Base-by-base conservation (phyloP, 1,284 basidiomycete species). In the Golubevia pallescens region DNA sequence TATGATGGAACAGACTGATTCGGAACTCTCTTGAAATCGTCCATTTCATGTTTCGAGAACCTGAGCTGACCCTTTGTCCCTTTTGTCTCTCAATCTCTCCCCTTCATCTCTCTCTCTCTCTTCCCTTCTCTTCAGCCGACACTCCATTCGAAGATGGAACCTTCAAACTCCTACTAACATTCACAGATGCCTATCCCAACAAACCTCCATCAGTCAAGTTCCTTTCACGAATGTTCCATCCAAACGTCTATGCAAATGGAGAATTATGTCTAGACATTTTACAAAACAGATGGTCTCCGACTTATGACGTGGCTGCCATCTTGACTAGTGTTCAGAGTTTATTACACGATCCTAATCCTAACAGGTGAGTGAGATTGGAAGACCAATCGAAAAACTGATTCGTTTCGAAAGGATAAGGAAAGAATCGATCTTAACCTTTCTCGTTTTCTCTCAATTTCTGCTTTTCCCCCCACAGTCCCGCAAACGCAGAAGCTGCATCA, bases 121-220 rank as follows among this genome's bases (percentile, higher is more conserved):
- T 68, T 13, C n/a, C n/a, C n/a, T n/a, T n/a, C n/a, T 57, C 54
- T 51, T 2, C 84, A 97, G 95, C 92, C 84, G 96, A 98, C 71
- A 99, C 95, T 13, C 96, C 96, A 0, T 99, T 99, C 86, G 96
- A 98, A 87, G 96, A 98, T 81, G 96, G 96, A 69, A 98, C 96
- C 13, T 98, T 99, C 90, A 95, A 96, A 81, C 91, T 97, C 19
- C 89, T 95, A 48, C 89, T 99, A 60, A 94, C 93, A 0, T 98
- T 98, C 80, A 95, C 97, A 86, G 96, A 99, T 85, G 93, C 93
- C 2, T 98, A 99, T 86, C 96, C 96, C 16, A 98, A 97, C 89
- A 97, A 97, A 86, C 94, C 96, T 0, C 96, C 96, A 3, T 93
- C 93, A 1, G 96, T 98, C 78, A 95, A 96, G 85, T 99, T 99